Evolutionary conservation across 139 green algal genomes (phyloP), one percentile per base, ranked within the genome.

Genomic region (Desmodesmus armatus): DNA sequence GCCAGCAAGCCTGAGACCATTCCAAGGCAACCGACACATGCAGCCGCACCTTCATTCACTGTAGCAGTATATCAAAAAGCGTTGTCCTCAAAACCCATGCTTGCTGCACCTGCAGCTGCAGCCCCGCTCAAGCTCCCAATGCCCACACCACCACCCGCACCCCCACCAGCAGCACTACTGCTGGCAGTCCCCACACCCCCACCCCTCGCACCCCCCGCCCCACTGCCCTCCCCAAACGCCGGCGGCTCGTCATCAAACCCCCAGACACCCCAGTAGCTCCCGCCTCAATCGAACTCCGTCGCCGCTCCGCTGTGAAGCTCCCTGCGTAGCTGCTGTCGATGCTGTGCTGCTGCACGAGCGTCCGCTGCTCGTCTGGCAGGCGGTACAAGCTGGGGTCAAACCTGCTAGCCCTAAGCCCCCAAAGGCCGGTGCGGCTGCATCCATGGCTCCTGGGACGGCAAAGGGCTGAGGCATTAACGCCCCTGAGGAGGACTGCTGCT

Each of bases 21-120:
- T 4, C 23, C 6, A 41, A n/a, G 13, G n/a, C 6, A 29, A 5
- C 6, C 29, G 17, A 5, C 63, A 71, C 11, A 43, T 40, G 5
- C 5, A 13, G n/a, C 40, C 6, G 17, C 29, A 1, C 19, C 29
- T 43, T 5, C 63, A 72, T 67, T 19, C 21, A 0, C 6, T 11
- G 25, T 23, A 67, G 15, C 67, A 49, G 40, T 29, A 29, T 2
- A 55, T 83, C 76, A 84, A 41, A 84, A 84, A 15, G 78, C 78
- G 63, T 84, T 84, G 43, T 84, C 78, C 43, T 84, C 78, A 69
- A 84, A 84, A 0, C 53, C 76, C 44, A 41, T 39, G 9, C 76
- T 39, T 29, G 43, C 17, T 33, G 39, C 37, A 40, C 67, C 11
- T 75, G 40, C 35, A 51, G 67, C 67, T 75, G 67, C 37, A 35